Conservation (phyloP, 2,329 filamentous ascomycete species). For the Talaromyces sp. region DNA sequence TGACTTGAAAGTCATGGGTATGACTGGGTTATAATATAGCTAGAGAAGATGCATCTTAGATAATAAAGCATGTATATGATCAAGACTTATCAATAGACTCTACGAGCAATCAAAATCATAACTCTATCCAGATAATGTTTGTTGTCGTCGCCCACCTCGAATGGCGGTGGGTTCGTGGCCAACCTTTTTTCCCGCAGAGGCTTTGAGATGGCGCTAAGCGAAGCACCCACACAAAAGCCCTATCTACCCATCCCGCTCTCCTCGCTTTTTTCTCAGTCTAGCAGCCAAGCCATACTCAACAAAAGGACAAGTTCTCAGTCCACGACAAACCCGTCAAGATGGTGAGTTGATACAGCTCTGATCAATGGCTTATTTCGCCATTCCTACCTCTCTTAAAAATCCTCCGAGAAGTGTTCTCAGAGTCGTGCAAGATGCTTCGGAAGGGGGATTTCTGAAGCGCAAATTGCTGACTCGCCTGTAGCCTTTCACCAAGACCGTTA, state of each 20-base stretch:
- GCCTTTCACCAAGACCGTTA: conserved; percentile 91
- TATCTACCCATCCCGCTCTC: conserved; percentile 28
- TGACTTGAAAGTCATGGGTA: neutral
- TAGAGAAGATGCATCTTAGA: neutral
- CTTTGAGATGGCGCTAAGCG: conserved; percentile 39
- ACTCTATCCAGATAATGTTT: neutral
- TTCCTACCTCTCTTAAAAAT: conserved; percentile 18
- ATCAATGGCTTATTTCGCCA: conserved; percentile 25
- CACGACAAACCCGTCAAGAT: conserved; percentile 42
- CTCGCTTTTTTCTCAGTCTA: conserved; percentile 26
- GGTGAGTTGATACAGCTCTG: conserved; percentile 38
- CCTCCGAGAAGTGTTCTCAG: conserved; percentile 32
- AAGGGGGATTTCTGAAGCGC: conserved; percentile 80
- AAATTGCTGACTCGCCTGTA: conserved; percentile 97
- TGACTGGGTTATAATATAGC: neutral
- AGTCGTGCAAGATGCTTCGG: conserved; percentile 99
- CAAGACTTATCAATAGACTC: neutral
- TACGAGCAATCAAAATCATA: neutral
- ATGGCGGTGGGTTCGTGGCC: conserved; percentile 34
- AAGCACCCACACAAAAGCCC: conserved; percentile 43
- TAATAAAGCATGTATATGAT: neutral
- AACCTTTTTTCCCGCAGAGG: conserved; percentile 29
- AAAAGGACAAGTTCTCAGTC: conserved; percentile 32
- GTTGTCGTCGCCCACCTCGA: conserved; percentile 18
- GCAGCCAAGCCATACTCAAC: conserved; percentile 34